Evolutionary conservation across 2,329 filamentous ascomycete species (phyloP).

Genomic region (Paecilomyces fulvus): DNA sequence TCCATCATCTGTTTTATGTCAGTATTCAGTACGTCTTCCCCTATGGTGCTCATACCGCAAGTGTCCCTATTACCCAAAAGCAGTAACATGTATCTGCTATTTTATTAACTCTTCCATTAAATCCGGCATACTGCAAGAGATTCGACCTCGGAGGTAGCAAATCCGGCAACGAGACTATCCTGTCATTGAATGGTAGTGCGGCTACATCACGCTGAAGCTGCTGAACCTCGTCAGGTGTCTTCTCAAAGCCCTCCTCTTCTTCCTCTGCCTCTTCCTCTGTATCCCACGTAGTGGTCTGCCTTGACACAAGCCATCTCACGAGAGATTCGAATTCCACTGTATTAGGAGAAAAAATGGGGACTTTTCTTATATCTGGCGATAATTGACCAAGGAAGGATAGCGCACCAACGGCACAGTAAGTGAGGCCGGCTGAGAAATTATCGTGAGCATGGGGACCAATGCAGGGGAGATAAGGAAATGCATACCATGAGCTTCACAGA

Average conservation of each 20-base stretch:
- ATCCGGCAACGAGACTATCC: slow-evolving; percentile 18
- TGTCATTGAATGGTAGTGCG: slow-evolving; percentile 14
- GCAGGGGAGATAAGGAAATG: slow-evolving; percentile 6
- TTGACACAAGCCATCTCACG: slow-evolving; percentile 52
- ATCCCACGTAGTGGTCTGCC: slow-evolving; percentile 45
- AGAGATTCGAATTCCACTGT: slow-evolving; percentile 25
- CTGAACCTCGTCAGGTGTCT: slow-evolving; percentile 9
- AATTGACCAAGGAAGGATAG: slow-evolving; percentile 66
- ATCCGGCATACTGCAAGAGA: slow-evolving; percentile 54
- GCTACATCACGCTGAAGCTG: slow-evolving; percentile 3
- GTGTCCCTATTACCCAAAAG: slow-evolving; percentile 76
- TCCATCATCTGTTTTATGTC: slow-evolving; percentile 47
- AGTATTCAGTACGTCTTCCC: not conserved
- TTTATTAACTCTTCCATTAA: slow-evolving; percentile 89
- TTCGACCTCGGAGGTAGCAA: slow-evolving; percentile 15
- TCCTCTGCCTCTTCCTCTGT: slow-evolving; percentile 43
- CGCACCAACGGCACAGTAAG: slow-evolving; percentile 76
- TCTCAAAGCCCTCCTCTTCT: slow-evolving; percentile 38
- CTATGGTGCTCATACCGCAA: slow-evolving; percentile 30
- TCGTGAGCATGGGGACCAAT: slow-evolving; percentile 13
- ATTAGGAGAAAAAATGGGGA: slow-evolving; percentile 17
- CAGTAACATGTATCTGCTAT: slow-evolving; percentile 89
- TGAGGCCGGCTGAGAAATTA: slow-evolving; percentile 62
- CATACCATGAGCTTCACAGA: slow-evolving; percentile 75
- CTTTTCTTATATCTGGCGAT: slow-evolving; percentile 23